Conservation (phyloP, 169 alveolate species). For the Toxoplasma gondii region DNA sequence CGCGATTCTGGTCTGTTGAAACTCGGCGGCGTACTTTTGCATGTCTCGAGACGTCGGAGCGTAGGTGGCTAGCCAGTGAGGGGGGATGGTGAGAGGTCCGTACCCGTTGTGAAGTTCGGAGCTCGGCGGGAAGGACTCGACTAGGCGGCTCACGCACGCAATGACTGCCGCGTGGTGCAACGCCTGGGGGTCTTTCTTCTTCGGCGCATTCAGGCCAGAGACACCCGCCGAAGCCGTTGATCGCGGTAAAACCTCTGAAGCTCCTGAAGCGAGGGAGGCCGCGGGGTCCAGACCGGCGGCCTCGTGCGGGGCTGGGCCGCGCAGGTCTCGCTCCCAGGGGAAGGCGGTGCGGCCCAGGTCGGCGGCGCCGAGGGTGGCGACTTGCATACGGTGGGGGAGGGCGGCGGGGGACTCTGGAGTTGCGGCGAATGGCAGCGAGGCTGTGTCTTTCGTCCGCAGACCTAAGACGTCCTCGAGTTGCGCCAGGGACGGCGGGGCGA, state of each 20-base stretch:
- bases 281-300: too few relatives aligned
- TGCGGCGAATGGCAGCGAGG: too few relatives aligned
- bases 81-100: slow-evolving; percentile 40
- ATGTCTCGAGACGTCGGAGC: slow-evolving; percentile 1
- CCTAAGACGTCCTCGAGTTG: too few relatives aligned
- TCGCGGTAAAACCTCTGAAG: slow-evolving; percentile 42
- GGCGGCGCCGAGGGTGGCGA: too few relatives aligned
- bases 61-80: slow-evolving; percentile 35
- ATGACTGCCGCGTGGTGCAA: slow-evolving; percentile 24
- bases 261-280: slow-evolving; percentile 25
- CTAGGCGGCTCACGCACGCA: slow-evolving; percentile 23
- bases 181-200: slow-evolving; percentile 1
- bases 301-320: too few relatives aligned
- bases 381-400: too few relatives aligned
- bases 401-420: too few relatives aligned
- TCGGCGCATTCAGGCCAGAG: not conserved
- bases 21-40: not conserved
- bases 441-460: too few relatives aligned
- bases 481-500: too few relatives aligned
- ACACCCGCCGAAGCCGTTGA: too few relatives aligned
- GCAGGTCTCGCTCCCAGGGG: too few relatives aligned
- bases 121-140: slow-evolving; percentile 30
- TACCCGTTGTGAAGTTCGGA: slow-evolving; percentile 59
- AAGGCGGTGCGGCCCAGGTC: too few relatives aligned
- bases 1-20: not conserved